Evolutionary conservation across 257 asterid species (phyloP).

Genomic region (Fraxinus quadrangulata): DNA sequence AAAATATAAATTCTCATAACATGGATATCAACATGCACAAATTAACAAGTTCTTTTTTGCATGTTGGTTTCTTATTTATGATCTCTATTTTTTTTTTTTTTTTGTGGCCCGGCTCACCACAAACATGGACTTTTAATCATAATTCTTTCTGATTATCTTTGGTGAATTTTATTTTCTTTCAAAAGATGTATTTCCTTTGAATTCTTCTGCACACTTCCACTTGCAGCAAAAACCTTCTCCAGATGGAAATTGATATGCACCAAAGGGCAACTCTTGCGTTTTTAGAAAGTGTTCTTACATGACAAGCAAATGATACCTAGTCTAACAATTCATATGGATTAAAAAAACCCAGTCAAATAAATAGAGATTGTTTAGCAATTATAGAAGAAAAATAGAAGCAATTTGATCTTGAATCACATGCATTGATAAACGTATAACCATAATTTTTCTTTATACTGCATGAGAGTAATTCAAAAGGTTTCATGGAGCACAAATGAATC

Average conservation of each 20-base stretch:
- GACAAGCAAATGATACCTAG: not conserved
- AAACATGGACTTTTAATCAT: not conserved
- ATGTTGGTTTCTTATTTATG: not conserved
- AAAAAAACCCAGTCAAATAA: not conserved
- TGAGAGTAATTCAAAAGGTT: not conserved
- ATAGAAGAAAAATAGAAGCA: not conserved
- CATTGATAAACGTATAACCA: not conserved
- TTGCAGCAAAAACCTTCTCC: not conserved
- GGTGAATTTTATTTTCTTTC: not conserved
- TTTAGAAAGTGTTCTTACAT: constrained; percentile 5
- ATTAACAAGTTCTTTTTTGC: not conserved
- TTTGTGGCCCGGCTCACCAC: not conserved
- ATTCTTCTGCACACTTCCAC: not conserved
- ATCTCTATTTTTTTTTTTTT: too few species aligned
- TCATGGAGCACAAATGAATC: not conserved
- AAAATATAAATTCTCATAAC: not conserved
- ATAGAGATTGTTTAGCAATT: not conserved
- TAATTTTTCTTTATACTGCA: not conserved
- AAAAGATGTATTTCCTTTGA: not conserved
- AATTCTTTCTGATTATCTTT: not conserved
- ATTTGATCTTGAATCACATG: not conserved
- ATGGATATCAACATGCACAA: not conserved
- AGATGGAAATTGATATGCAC: not conserved
- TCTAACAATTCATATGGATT: not conserved
- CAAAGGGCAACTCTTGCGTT: not conserved